Base-by-base conservation (phyloP, 164 flowering plant species). In the Stephania japonica region DNA sequence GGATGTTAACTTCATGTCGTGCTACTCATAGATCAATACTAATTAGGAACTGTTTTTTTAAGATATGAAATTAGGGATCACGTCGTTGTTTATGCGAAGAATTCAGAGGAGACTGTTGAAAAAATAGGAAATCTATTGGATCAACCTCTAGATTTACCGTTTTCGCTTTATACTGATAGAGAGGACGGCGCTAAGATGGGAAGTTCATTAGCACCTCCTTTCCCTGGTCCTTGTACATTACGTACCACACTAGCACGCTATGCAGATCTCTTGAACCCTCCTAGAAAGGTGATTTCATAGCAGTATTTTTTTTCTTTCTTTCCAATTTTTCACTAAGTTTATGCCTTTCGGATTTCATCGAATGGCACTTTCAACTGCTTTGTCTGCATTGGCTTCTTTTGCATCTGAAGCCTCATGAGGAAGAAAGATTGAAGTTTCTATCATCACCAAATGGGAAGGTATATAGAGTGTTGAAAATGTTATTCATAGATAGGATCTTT, bases 11-110 rank as follows among this genome's bases (percentile, higher is more conserved):
- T 63, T n/a, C 25, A 63, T 42, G n/a, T n/a, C n/a, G n/a, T n/a
- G 69, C 23, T 59, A 59, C 18, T 5, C 12, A 16, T n/a, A n/a
- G n/a, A n/a, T 59, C 23, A 16, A 32, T n/a, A n/a, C 23, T 59
- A 38, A 12, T 26, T 16, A n/a, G 43, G 19, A 10, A 27, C 6
- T 27, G 32, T 73, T 71, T 73, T 42, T 75, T 44, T 44, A 81
- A 94, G 97, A 67, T 94, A 94, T 84, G 97, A 90, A 83, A 91
- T 97, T 63, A 97, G 98, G 62, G 98, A 94, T 67, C 98, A 92
- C 82, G 93, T 92, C 61, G 98, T 97, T 72, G 91, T 94, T 42
- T 92, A 83, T 80, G 87, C 85, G 76, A 92, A 89, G 72, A 94
- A 94, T 82, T 79, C 77, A 72, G 80, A 59, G 79, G 98, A 91